Evolutionary conservation across 495 filamentous ascomycete species (phyloP).

Genomic region (Thermochaetoides thermophila): DNA sequence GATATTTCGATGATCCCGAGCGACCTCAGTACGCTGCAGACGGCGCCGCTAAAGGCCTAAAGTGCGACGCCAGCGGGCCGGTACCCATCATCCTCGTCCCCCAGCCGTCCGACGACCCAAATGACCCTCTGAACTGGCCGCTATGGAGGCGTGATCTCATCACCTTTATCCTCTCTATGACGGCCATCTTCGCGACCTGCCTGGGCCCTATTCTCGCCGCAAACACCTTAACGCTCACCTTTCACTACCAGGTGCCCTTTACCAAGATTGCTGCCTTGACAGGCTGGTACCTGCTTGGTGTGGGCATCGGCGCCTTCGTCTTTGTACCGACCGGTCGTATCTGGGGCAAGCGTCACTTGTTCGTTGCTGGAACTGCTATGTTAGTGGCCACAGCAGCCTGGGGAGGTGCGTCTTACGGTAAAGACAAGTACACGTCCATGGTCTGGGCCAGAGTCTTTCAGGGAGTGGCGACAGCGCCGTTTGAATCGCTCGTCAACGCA

Average conservation of each 20-base stretch:
- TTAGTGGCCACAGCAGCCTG: slow-evolving; percentile 59
- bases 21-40: slow-evolving; percentile 27
- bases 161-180: slow-evolving; percentile 58
- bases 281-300: slow-evolving; percentile 74
- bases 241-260: slow-evolving; percentile 43
- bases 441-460: slow-evolving; percentile 65
- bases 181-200: slow-evolving; percentile 65
- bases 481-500: slow-evolving; percentile 63
- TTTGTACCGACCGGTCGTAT: slow-evolving; percentile 80
- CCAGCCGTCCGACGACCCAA: slow-evolving; percentile 67
- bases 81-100: slow-evolving; percentile 62
- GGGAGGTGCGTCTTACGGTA: slow-evolving; percentile 63
- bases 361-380: slow-evolving; percentile 62
- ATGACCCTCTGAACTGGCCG: slow-evolving; percentile 78
- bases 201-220: slow-evolving; percentile 77
- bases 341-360: slow-evolving; percentile 84
- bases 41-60: slow-evolving; percentile 36
- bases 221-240: slow-evolving; percentile 58
- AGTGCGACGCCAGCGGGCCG: slow-evolving; percentile 54
- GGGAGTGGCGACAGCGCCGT: slow-evolving; percentile 60
- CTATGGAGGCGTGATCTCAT: slow-evolving; percentile 76
- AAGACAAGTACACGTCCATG: slow-evolving; percentile 49
- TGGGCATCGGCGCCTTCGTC: slow-evolving; percentile 63
- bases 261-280: slow-evolving; percentile 67
- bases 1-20: slow-evolving; percentile 44